These are phyloP conservation scores for Candida rishiriensis DNA, from an alignment of 805 yeast genomes.

Conservation along the genomic window DNA sequence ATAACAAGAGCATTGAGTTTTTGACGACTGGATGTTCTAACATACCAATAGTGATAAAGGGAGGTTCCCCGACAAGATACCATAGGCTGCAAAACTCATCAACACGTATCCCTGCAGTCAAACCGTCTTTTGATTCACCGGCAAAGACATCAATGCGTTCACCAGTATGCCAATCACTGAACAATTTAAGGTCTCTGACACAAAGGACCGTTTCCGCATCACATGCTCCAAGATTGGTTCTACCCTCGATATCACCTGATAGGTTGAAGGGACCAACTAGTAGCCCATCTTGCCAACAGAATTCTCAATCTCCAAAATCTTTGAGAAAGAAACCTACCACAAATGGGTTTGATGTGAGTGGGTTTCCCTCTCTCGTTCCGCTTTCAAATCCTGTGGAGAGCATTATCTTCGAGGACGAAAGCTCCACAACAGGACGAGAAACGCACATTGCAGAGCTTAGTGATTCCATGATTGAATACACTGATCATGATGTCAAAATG, in stretches of 20 bases:
- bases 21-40: conserved; percentile 15
- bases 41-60: conserved; percentile 24
- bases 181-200: conserved; percentile 5
- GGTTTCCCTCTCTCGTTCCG: too few species aligned
- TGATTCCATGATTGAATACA: conserved; percentile 27
- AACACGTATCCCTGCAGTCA: background rate
- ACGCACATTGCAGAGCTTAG: conserved; percentile 23
- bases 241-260: conserved; percentile 7
- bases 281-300: background rate
- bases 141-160: background rate
- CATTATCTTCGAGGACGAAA: background rate
- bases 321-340: background rate
- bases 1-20: conserved; percentile 4
- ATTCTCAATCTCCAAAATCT: conserved; percentile 1
- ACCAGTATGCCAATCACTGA: background rate
- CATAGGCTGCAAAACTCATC: background rate
- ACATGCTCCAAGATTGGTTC: conserved; percentile 4
- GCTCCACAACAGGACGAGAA: background rate
- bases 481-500: conserved; percentile 12
- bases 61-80: conserved; percentile 24
- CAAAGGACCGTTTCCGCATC: background rate
- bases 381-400: too few species aligned
- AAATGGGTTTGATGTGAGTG: too few species aligned
- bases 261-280: background rate
- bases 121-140: background rate